Evolutionary conservation across 208 protist species (phyloP), one percentile per base, ranked within the genome.

Genomic region (Trypanosoma brucei): DNA sequence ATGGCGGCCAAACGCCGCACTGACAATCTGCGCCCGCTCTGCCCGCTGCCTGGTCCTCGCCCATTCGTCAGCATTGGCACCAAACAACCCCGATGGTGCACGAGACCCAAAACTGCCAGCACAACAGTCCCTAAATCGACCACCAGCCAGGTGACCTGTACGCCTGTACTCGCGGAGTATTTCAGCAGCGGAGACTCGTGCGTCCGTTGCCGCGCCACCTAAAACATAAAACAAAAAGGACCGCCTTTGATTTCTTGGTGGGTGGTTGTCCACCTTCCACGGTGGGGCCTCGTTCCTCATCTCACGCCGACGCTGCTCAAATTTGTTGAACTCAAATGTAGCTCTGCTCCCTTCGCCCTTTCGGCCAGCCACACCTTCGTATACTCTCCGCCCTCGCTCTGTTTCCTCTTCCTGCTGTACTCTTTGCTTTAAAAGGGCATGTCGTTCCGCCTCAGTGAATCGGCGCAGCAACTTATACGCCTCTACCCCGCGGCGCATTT

Each of bases 391-490:
- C 22, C 77, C 84, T 58, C 78, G 78, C 44, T 62, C 61, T 55
- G 77, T 74, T 53, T 70, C 74, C 31, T 75, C 75, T 30, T 69
- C 64, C 5, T 30, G 45, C 46, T 48, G 38, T 50, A 22, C 11
- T 31, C 46, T 37, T 55, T 13, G 31, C 49, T 33, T 1, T n/a
- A 13, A 38, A 40, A 46, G 0, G 91, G 53, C 44, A 88, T 85
- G 37, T 57, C 87, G 79, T 35, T 73, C 68, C 34, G 52, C 75
- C 31, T 53, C 55, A 42, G 62, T 68, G 9, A 74, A 62, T 0
- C 58, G 40, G 1, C 79, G 72, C 8, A 91, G 70, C 1, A 91
- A 75, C 36, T 75, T 70, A 60, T 93, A 93, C 9, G 86, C 83
- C 59, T 84, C 76, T 2, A 81, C 85, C 34, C 70, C 66, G 0